Evolutionary conservation across 2,329 filamentous ascomycete species (phyloP), one percentile per base, ranked within the genome.

Genomic region (Apiospora phragmitis): DNA sequence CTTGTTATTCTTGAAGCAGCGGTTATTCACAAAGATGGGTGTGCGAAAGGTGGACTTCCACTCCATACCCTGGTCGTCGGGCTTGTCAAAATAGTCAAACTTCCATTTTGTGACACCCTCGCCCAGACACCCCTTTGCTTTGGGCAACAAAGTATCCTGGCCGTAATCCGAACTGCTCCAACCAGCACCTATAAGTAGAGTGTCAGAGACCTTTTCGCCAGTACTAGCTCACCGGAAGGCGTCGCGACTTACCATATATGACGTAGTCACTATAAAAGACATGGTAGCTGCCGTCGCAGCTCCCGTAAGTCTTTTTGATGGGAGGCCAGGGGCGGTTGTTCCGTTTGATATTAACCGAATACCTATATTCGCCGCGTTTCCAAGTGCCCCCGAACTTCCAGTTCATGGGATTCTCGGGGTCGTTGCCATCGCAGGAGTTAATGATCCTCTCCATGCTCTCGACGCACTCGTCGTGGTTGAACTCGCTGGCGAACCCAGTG

Each of bases 301-400:
- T 35, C 8, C 59, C 32, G 12, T 65, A 29, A 8, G 32, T n/a
- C 62, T 41, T 14, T 35, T 41, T 62, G 26, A 35, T 29, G 16
- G 26, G 14, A 11, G 62, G 62, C 62, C 62, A 41, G 35, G 35
- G 35, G 32, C 62, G 35, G 26, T 35, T 62, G 45, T 62, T 29
- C 26, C 24, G 35, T 8, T 47, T 45, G 41, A 47, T 45, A 59
- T 78, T 74, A 55, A 81, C 68, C 12, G 80, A 18, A 42, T 67
- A 67, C 4, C n/a, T 16, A 24, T 67, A 67, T 4, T 45, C 42
- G n/a, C 65, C 65, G 1, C 65, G 65, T 4, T 26, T 32, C 41
- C 42, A 67, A 3, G 41, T 26, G 26, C 65, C 65, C 1, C 65
- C 65, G 41, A 47, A 32, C 16, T 67, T 67, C 38, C 38, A 67